A percentile compares a stretch with the other conserved stretches of the same genome.
Conservation (phyloP, 345 rosid species). For the Populus deltoides region DNA sequence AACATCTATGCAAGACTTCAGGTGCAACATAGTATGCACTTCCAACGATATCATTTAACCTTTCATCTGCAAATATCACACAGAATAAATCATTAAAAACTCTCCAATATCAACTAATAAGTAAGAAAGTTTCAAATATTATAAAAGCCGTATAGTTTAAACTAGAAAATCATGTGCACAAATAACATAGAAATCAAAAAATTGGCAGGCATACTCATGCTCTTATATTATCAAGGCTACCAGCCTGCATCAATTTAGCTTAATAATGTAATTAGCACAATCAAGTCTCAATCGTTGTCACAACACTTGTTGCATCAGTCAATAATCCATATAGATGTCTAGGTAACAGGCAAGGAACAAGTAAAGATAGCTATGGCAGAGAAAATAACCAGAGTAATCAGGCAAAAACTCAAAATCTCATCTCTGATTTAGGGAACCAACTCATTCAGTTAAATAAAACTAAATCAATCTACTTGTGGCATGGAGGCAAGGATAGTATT, state of each 20-base stretch:
- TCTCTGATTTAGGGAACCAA: background rate
- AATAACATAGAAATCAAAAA: background rate
- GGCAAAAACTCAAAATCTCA: background rate
- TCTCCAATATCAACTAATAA: background rate
- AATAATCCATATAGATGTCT: background rate
- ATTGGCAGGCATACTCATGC: background rate
- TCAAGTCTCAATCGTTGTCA: background rate
- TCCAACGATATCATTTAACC: slow-evolving; percentile 94
- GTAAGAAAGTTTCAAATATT: background rate
- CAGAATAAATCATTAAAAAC: background rate
- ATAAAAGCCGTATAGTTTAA: background rate
- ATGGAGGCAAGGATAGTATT: background rate
- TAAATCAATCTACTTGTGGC: background rate
- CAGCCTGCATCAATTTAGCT: background rate
- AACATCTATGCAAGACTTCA: slow-evolving; percentile 96
- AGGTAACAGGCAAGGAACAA: background rate
- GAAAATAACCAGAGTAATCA: background rate
- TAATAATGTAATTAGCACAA: background rate
- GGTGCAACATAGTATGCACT: slow-evolving; percentile 99
- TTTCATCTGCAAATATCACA: slow-evolving; percentile 61
- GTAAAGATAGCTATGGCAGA: background rate
- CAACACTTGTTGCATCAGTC: too few species aligned
- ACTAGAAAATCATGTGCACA: background rate
- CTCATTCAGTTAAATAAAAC: background rate
- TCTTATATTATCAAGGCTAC: background rate